phyloP scores from a whole-genome alignment of 768 basidiomycete genomes.

The Phanerochaete carnosa region DNA sequence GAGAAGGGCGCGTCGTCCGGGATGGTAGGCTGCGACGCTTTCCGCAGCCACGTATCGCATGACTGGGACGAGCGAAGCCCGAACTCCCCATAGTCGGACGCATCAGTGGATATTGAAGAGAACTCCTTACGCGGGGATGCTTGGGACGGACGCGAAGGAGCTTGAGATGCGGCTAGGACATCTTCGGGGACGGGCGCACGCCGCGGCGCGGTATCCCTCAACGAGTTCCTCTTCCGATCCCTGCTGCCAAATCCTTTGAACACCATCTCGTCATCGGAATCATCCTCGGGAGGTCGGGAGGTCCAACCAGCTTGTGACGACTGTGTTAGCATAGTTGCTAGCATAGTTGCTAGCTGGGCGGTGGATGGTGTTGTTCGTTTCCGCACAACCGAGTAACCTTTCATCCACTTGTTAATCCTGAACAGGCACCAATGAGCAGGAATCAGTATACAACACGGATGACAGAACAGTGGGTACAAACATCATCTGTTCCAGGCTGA shows the following conservation, averaged over 20 bases:
- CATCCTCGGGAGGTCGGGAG: not conserved
- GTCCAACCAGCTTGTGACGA: not conserved
- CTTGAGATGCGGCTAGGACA: too few relatives aligned
- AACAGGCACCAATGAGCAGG: not conserved
- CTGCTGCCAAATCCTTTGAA: not conserved
- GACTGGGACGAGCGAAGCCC: not conserved
- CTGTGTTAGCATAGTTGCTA: not conserved
- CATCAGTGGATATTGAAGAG: not conserved
- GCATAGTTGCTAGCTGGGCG: too few relatives aligned
- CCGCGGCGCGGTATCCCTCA: too few relatives aligned
- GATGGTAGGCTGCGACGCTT: not conserved
- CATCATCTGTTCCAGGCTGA: not conserved
- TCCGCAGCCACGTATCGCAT: not conserved
- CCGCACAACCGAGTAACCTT: not conserved
- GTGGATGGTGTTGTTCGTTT: too few relatives aligned
- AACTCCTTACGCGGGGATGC: not conserved
- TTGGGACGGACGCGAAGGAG: not conserved
- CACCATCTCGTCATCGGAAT: not conserved
- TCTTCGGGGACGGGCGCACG: too few relatives aligned
- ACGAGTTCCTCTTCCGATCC: too few relatives aligned
- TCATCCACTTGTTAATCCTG: not conserved
- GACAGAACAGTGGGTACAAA: not conserved
- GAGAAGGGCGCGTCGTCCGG: not conserved
- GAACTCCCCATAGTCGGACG: not conserved
- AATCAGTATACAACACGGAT: not conserved